phyloP scores from a whole-genome alignment of 2,329 filamentous ascomycete species.

The Pseudogymnoascus sp. region DNA sequence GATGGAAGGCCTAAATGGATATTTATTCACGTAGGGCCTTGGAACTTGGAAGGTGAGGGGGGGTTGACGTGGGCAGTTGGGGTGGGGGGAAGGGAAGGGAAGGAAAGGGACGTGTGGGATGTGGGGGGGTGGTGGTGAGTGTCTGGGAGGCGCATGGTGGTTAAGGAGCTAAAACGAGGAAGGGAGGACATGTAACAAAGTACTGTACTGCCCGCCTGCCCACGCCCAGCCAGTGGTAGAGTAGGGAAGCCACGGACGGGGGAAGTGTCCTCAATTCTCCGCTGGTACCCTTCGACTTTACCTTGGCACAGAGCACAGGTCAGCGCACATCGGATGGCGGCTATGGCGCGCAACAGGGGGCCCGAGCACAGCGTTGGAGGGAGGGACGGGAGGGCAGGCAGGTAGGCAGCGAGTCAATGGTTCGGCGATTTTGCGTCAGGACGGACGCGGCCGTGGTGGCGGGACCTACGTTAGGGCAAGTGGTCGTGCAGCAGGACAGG shows the following conservation, averaged over 20 bases:
- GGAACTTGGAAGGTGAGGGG: neutral
- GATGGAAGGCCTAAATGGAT: neutral
- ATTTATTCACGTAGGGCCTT: neutral
- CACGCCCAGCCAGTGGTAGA: neutral
- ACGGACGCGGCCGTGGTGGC: neutral
- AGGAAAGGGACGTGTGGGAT: neutral
- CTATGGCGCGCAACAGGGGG: neutral
- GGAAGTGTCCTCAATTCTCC: neutral
- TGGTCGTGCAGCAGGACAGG: neutral
- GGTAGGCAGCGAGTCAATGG: neutral
- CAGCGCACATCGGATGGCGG: neutral
- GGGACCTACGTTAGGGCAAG: neutral
- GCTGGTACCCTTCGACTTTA: neutral
- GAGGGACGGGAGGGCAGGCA: neutral
- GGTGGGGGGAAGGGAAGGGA: neutral
- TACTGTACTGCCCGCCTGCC: neutral
- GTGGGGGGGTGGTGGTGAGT: neutral
- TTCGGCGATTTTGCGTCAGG: slow-evolving; percentile 5
- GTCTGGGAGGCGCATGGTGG: neutral
- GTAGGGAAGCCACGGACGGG: neutral
- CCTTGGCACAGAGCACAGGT: neutral
- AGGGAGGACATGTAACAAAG: neutral
- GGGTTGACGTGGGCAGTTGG: neutral
- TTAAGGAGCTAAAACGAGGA: neutral
- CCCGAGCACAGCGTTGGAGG: neutral